Base-by-base conservation (phyloP, 148 eudicot species). In the Silene conica region DNA sequence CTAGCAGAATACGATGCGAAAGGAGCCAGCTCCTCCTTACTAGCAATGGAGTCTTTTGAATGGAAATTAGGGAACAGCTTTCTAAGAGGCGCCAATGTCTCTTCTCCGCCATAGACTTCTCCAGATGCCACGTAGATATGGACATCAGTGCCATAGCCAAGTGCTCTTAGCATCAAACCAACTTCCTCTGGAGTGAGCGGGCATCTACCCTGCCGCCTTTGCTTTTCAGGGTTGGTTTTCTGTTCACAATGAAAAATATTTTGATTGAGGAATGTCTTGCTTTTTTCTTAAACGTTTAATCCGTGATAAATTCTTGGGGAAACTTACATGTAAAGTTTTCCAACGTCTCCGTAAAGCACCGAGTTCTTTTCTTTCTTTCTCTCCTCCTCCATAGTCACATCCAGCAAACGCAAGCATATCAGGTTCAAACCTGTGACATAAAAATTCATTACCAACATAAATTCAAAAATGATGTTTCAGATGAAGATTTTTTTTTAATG, bases 361-460 rank as follows among this genome's bases (percentile, higher is more conserved):
- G 23, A 92, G 85, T 74, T 92, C 98, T 19, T 28, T 70, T 66
- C 72, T 85, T 81, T 90, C 98, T 73, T 84, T 84, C 74, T 90
- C 96, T 66, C 96, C 96, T 64, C 96, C 96, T 38, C 98, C 98
- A 80, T 90, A 92, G 77, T 92, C 79, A 71, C 98, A 92, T 56
- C 98, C 98, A 62, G 98, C 90, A 85, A 92, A 92, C 31, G 98
- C 98, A 58, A 92, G 96, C 96, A 92, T 92, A 80, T 92, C 98
- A 62, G 98, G 82, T 81, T 92, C 98, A 85, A 87, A 92, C 84
- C 98, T 92, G 83, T 34, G 43, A 69, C 74, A 76, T 21, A 34
- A 38, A 38, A 69, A 45, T 64, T 22, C 18, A 64, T 26, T 52
- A 9, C 13, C 26, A 48, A 18, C 56, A 57, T 28, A 46, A 8